phyloP scores from a whole-genome alignment of 1,284 basidiomycete genomes.

The Leccinum subrobustum region DNA sequence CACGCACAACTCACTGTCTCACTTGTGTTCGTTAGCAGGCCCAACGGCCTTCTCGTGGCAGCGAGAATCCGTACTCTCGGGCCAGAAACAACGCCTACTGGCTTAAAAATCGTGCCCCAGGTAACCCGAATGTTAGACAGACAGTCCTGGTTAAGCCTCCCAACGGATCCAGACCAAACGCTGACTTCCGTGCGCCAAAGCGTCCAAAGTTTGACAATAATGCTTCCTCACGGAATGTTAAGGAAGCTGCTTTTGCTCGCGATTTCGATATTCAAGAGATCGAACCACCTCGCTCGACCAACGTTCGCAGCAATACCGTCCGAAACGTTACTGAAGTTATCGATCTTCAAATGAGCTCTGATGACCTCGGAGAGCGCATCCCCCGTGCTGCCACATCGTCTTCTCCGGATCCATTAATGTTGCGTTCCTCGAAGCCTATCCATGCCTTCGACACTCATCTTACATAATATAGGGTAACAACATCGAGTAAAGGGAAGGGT shows the following conservation, averaged over 20 bases:
- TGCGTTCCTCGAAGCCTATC: neutral
- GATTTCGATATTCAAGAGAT: conserved; percentile 28
- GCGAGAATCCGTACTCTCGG: conserved; percentile 23
- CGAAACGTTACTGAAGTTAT: conserved; percentile 23
- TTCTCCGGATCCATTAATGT: conserved; percentile 27
- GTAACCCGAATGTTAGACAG: conserved; percentile 24
- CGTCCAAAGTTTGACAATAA: conserved; percentile 16
- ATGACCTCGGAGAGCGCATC: conserved; percentile 25
- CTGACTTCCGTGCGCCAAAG: conserved; percentile 11
- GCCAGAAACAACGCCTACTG: no score
- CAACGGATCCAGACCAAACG: neutral
- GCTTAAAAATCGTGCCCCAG: neutral
- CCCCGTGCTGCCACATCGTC: conserved; percentile 9
- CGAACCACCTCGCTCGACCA: neutral
- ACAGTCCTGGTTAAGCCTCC: conserved; percentile 21
- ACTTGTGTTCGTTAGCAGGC: conserved; percentile 12
- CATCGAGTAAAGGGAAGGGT: conserved; percentile 26
- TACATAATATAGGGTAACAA: neutral
- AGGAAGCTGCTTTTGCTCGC: neutral
- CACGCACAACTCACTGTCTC: conserved; percentile 7
- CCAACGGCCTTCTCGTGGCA: neutral
- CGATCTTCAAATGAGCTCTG: conserved; percentile 13
- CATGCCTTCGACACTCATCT: conserved; percentile 31
- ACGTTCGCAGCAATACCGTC: conserved; percentile 1
- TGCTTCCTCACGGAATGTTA: conserved; percentile 6